These are phyloP conservation scores for Vitis hybrid DNA, from an alignment of 177 flowering plant species.

Conservation along the genomic window DNA sequence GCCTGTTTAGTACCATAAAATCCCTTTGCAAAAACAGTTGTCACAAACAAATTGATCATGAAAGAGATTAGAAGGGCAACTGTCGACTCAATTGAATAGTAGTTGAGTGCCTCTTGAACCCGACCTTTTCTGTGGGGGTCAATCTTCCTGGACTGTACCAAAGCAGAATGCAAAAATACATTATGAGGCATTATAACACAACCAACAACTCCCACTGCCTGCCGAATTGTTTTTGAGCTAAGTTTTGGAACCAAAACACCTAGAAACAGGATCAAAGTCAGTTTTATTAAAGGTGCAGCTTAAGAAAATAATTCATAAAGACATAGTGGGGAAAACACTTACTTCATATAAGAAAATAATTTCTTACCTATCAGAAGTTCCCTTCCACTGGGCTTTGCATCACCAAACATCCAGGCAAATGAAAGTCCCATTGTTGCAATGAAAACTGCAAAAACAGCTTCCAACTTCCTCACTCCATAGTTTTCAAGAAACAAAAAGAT, in stretches of 20 bases:
- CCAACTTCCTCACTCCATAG: slow-evolving; percentile 70
- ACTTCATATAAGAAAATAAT: background rate
- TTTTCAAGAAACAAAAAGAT: slow-evolving; percentile 66
- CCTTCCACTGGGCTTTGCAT: slow-evolving; percentile 38
- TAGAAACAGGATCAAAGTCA: slow-evolving; percentile 10
- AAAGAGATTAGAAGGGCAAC: slow-evolving; percentile 74
- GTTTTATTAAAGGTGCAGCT: too few species aligned
- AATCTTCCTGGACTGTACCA: slow-evolving; percentile 86
- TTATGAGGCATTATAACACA: slow-evolving; percentile 96
- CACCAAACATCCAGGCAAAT: slow-evolving; percentile 58
- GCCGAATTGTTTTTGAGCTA: slow-evolving; percentile 78
- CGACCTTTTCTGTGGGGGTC: slow-evolving; percentile 57
- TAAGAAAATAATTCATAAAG: too few species aligned
- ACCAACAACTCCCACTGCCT: slow-evolving; percentile 94
- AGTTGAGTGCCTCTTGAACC: slow-evolving; percentile 86
- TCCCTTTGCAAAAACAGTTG: slow-evolving; percentile 90
- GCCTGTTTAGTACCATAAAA: slow-evolving; percentile 77
- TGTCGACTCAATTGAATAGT: slow-evolving; percentile 82
- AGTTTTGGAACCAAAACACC: slow-evolving; percentile 86
- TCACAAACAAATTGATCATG: slow-evolving; percentile 82
- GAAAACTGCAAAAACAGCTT: slow-evolving; percentile 47
- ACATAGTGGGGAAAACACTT: too few species aligned
- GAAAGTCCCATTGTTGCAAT: slow-evolving; percentile 47
- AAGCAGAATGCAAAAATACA: slow-evolving; percentile 87
- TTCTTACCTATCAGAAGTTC: slow-evolving; percentile 44